Evolutionary conservation across 495 filamentous ascomycete genomes (phyloP), one percentile per base, ranked within the genome.

Genomic region (Talaromyces stipitatus): DNA sequence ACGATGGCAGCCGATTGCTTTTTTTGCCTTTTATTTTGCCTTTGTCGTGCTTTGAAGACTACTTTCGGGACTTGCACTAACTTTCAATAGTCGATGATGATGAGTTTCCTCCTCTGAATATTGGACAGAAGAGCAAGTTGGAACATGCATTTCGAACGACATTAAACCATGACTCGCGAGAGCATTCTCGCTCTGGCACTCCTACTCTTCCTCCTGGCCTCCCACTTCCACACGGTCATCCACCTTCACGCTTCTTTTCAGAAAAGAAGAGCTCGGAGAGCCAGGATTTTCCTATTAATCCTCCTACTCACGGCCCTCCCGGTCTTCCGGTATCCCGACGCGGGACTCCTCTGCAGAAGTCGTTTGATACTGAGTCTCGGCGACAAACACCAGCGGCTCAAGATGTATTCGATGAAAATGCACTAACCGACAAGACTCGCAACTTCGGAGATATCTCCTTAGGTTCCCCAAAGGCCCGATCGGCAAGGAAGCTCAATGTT

Each of bases 121-220:
- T 68, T 9, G 64, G 66, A 16, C 16, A 63, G 16, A 75, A 70
- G 30, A 69, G 72, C 38, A 68, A 62, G n/a, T 68, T 72, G 53
- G 77, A 66, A 3, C 77, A 79, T 60, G 65, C 75, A 32, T 69
- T 50, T n/a, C 73, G 71, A 32, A 76, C 76, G 16, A 74, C 74
- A 55, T 58, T 74, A 10, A 60, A 66, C 14, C 61, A 47, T 30
- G 72, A 75, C 18, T 67, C 71, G 10, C 62, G 63, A 30, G 55
- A 60, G 46, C 58, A 66, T 12, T 67, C 65, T 32, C 74, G 76
- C 24, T 68, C 77, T 30, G 77, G 78, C 3, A 85, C 82, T 9
- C 84, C 85, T 3, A 78, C 76, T 2, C 70, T 86, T 9, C 86
- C 87, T 30, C 87, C 88, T 23, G 88, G 87, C 0, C 80, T 90